Base-by-base conservation (phyloP, 1,139 yeast genomes). In the Candida smagusa region DNA sequence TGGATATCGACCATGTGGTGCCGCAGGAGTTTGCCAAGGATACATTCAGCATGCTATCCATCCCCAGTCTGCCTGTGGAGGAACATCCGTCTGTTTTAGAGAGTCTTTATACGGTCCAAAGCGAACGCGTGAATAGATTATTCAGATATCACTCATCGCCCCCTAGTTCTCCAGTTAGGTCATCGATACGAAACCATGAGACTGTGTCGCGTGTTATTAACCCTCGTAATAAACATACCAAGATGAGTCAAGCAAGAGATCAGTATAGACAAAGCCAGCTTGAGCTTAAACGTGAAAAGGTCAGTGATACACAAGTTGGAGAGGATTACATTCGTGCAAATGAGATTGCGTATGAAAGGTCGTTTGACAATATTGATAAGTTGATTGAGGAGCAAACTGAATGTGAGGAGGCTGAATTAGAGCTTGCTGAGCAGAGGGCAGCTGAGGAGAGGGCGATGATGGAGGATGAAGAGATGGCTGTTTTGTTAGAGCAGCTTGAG, bases 371-470 rank as follows among this genome's bases (percentile, higher is more conserved):
- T 37, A 42, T 60, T 33, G 64, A 63, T 33, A 52, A 46, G 32
- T 47, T 65, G 28, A 47, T 66, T 2, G 61, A 59, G 16, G 70
- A 65, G 34, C 68, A 64, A 37, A 42, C 53, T 2, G 58, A 54
- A 34, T 34, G 44, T 25, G 42, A 40, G 28, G 44, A 38, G 22
- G 36, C 13, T 47, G 46, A 42, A 12, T 43, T 31, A 25, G 39
- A 37, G 30, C 27, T 41, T 21, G 38, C 38, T 25, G 49, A 44
- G 22, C 47, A 50, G 34, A 37, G 40, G 12, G 56, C 53, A 22
- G 34, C 53, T 22, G 58, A 52, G 33, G 47, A 39, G n/a, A 38
- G 39, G 23, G 47, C 47, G 29, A 41, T 48, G 22, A 47, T 44
- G 27, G 56, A 52, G 34, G 57, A 54, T 36, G 38, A 48, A 35